Percentiles rank a stretch among this genome's conserved stretches.
These are phyloP conservation scores for Penicillium odoratum DNA, from an alignment of 495 filamentous ascomycete genomes.

Conservation along the genomic window DNA sequence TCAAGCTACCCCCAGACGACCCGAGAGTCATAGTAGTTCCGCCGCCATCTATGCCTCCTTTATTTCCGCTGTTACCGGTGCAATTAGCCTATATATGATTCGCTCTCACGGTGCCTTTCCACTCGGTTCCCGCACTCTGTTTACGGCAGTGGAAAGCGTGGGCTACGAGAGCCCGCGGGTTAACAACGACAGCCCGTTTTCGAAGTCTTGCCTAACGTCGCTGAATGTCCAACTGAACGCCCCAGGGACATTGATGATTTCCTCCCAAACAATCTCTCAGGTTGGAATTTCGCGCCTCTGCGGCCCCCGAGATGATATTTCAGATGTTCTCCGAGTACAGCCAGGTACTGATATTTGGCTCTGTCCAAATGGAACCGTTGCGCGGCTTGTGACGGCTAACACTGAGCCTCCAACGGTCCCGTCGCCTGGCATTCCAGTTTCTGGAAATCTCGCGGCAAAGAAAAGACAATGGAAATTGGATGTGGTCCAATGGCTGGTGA, in stretches of 20 bases:
- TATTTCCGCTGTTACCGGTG: conserved; percentile 44
- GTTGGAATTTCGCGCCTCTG: conserved; percentile 38
- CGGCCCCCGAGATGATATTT: conserved; percentile 22
- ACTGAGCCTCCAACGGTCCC: conserved; percentile 20
- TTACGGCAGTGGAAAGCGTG: conserved; percentile 36
- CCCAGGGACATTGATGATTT: conserved; percentile 40
- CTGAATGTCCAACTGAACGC: conserved; percentile 42
- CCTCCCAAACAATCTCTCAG: conserved; percentile 41
- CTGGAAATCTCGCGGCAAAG: conserved; percentile 18
- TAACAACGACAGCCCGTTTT: conserved; percentile 31
- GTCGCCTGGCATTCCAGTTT: conserved; percentile 23
- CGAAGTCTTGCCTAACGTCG: conserved; percentile 36
- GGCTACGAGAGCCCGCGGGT: conserved; percentile 34
- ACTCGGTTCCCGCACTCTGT: conserved; percentile 46
- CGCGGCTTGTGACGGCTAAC: conserved; percentile 38
- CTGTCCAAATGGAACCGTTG: conserved; percentile 49
- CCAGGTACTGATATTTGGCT: conserved; percentile 50
- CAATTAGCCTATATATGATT: conserved; percentile 42
- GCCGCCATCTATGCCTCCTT: conserved; percentile 48
- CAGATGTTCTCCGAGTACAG: conserved; percentile 20
- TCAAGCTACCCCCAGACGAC: conserved; percentile 28
- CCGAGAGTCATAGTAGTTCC: conserved; percentile 37
- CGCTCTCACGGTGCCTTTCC: conserved; percentile 42
- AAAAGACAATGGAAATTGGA: conserved; percentile 41
- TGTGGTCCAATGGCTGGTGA: conserved; percentile 41